Evolutionary conservation across 495 filamentous ascomycete genomes (phyloP), one percentile per base, ranked within the genome.

Genomic region (Penicillium alfredii): DNA sequence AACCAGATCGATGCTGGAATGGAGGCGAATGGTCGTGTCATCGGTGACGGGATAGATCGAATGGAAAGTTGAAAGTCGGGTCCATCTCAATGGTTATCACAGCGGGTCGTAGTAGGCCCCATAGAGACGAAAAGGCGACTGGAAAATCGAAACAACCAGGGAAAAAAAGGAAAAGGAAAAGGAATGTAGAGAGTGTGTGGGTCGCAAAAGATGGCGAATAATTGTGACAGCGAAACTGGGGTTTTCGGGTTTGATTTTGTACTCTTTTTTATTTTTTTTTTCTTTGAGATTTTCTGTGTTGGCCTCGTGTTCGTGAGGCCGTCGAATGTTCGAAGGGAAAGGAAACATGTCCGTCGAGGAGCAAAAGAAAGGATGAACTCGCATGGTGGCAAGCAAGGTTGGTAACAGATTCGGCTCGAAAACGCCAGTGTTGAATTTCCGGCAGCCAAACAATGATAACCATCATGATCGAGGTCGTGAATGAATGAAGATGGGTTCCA

Each of bases 201-300:
- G 38, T 47, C 42, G 42, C 55, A 28, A 29, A 13, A 34, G 11
- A 38, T 29, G 33, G 42, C 45, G 31, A 38, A 17, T 30, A 13
- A 12, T 40, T 24, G 14, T 31, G 27, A 24, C 23, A 28, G 39
- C 12, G 13, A 13, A 29, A 39, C 35, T 37, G 8, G 23, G 12
- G 17, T 35, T 47, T 45, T 30, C 16, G 9, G 12, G 5, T 10
- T 27, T n/a, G 16, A 35, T 47, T 44, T 39, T 45, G 26, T 10
- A 17, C 10, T 11, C 29, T 50, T 51, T 60, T 53, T 59, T 36
- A 24, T 30, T 36, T 19, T 40, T 35, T 51, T 38, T 44, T 40
- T 45, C 45, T 21, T 46, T 44, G 13, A 6, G 9, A 22, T 48
- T 44, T 33, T 46, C 26, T 40, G 31, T 15, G n/a, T n/a, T n/a